phyloP scores from a whole-genome alignment of 108 stramenopile species.

The Cyclotella cryptica region DNA sequence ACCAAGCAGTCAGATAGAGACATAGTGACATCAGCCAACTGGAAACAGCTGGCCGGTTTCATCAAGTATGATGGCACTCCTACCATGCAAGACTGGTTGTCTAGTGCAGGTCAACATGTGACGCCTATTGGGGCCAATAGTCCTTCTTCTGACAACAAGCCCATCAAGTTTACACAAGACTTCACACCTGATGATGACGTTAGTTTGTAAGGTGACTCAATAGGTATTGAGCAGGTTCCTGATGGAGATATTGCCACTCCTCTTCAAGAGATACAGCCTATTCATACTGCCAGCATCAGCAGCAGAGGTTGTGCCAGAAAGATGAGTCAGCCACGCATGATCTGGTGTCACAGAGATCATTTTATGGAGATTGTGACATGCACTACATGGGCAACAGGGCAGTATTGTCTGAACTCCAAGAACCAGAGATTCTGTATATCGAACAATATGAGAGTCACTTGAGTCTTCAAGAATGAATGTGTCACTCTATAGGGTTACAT shows the following conservation, averaged over 20 bases:
- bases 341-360: not conserved
- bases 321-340: not conserved
- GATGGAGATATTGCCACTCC: not conserved
- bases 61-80: slow-evolving; percentile 1
- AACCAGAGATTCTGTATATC: not conserved
- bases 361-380: not conserved
- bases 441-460: not conserved
- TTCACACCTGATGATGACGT: not conserved
- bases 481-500: slow-evolving; percentile 13
- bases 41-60: not conserved
- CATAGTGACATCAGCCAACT: not conserved
- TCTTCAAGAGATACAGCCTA: not conserved
- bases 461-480: slow-evolving; percentile 7
- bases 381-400: not conserved
- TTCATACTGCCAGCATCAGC: not conserved
- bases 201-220: not conserved
- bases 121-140: not conserved
- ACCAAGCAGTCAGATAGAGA: not conserved
- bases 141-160: not conserved
- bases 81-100: not conserved
- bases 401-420: too few relatives aligned
- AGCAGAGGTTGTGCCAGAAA: not conserved
- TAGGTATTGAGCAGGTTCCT: not conserved
- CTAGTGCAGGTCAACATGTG: not conserved
- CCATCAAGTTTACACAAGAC: not conserved